Evolutionary conservation across 2,329 filamentous ascomycete species (phyloP).

Genomic region (Mariannaea sp.): DNA sequence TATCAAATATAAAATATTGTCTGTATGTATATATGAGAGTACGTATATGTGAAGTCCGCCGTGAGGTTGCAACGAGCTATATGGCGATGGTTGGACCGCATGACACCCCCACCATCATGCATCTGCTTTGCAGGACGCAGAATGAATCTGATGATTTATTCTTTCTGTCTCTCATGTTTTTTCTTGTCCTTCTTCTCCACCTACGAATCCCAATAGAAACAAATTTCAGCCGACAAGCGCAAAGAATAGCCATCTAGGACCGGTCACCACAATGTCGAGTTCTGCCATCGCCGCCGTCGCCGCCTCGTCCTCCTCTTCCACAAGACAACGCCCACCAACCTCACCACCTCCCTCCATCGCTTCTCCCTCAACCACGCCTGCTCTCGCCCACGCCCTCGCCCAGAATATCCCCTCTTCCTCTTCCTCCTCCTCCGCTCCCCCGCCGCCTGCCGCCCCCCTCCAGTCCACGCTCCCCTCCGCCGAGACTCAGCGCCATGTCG

Average conservation of each 20-base stretch:
- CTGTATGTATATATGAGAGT: too few species aligned
- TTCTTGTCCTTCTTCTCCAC: neutral
- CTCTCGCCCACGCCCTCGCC: constrained; percentile 25
- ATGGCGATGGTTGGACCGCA: too few species aligned
- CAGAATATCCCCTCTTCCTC: constrained; percentile 17
- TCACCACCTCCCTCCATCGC: constrained; percentile 34
- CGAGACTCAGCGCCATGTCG: constrained; percentile 53
- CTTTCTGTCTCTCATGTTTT: neutral
- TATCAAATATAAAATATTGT: neutral
- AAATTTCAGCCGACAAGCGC: neutral
- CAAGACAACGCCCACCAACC: constrained; percentile 31
- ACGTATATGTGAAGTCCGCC: too few species aligned
- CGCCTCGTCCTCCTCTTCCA: constrained; percentile 30
- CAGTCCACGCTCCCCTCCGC: constrained; percentile 48
- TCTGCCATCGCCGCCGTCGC: constrained; percentile 10
- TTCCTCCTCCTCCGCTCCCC: constrained; percentile 18
- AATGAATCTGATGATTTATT: constrained; percentile 7
- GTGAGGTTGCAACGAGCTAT: too few species aligned
- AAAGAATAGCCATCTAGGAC: neutral
- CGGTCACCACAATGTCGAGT: constrained; percentile 12
- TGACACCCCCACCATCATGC: constrained; percentile 30
- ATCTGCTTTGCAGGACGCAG: constrained; percentile 19
- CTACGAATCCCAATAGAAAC: neutral
- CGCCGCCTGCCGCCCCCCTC: constrained; percentile 29
- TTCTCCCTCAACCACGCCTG: constrained; percentile 25